These are phyloP conservation scores for Kwoniella dejecticola DNA, from an alignment of 768 basidiomycete species.

Conservation along the genomic window DNA sequence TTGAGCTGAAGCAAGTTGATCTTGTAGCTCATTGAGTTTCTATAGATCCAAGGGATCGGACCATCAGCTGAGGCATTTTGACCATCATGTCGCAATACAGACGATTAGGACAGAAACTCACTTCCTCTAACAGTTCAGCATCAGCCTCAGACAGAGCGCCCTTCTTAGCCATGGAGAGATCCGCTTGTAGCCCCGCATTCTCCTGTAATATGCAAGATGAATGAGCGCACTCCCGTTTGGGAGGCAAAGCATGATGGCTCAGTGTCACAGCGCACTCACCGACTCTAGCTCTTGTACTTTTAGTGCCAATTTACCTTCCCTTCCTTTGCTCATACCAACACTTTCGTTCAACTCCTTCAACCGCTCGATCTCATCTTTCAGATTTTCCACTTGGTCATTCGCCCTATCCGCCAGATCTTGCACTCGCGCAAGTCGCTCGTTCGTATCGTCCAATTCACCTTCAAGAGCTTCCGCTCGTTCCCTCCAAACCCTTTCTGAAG, in stretches of 20 bases:
- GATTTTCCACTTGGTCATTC: slow-evolving; percentile 39
- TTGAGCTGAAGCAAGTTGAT: slow-evolving; percentile 57
- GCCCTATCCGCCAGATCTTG: slow-evolving; percentile 42
- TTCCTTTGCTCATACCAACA: slow-evolving; percentile 56
- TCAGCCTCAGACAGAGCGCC: slow-evolving; percentile 49
- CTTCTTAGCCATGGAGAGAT: slow-evolving; percentile 36
- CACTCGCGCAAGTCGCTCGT: slow-evolving; percentile 34
- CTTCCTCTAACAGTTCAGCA: slow-evolving; percentile 41
- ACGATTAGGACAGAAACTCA: slow-evolving; percentile 10
- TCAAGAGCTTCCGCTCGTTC: slow-evolving; percentile 58
- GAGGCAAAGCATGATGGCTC: no score
- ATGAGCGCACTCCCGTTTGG: no score
- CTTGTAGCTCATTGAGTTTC: slow-evolving; percentile 50
- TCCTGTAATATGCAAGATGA: slow-evolving; percentile 38
- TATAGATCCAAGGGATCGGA: slow-evolving; percentile 11
- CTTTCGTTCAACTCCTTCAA: slow-evolving; percentile 32
- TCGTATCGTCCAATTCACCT: slow-evolving; percentile 52
- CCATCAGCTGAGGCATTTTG: background rate
- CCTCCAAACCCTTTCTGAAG: slow-evolving; percentile 67
- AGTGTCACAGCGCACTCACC: slow-evolving; percentile 23
- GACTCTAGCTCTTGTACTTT: slow-evolving; percentile 59
- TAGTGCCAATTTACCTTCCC: slow-evolving; percentile 60
- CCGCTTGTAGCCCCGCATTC: slow-evolving; percentile 38
- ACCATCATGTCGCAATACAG: background rate
- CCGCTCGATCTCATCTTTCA: slow-evolving; percentile 24